These are phyloP conservation scores for Sporisorium graminicola DNA, from an alignment of 1,284 basidiomycete species.

Conservation along the genomic window DNA sequence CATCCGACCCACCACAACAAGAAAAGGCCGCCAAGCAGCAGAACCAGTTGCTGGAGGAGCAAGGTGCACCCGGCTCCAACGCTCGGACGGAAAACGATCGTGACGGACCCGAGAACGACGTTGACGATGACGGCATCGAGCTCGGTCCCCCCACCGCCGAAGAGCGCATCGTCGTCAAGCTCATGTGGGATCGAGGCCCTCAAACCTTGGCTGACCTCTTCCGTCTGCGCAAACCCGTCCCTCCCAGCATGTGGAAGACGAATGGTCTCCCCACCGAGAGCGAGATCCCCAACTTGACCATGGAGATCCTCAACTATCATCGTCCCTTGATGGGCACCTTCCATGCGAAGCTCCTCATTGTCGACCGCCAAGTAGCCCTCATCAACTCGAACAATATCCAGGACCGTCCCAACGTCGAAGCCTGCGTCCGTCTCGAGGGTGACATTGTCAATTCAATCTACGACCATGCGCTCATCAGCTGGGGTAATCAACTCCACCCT, in stretches of 20 bases:
- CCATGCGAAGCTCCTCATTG: constrained; percentile 82
- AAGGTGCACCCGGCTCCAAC: constrained; percentile 47
- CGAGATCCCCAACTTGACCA: constrained; percentile 61
- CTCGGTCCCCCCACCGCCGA: constrained; percentile 37
- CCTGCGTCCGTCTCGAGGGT: constrained; percentile 73
- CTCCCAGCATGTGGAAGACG: constrained; percentile 59
- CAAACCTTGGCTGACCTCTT: constrained; percentile 66
- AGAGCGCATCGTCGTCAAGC: constrained; percentile 63
- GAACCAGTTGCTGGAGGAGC: constrained; percentile 20
- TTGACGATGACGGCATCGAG: constrained; percentile 35
- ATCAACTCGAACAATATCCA: constrained; percentile 84
- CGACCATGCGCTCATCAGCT: constrained; percentile 79
- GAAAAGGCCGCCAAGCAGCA: constrained; percentile 33
- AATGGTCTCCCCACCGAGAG: constrained; percentile 63
- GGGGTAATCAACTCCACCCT: constrained; percentile 76
- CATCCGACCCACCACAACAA: constrained; percentile 21
- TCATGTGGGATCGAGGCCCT: constrained; percentile 69
- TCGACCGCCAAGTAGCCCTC: constrained; percentile 80
- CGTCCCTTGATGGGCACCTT: constrained; percentile 76
- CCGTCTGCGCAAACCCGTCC: constrained; percentile 62
- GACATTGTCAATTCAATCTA: constrained; percentile 80
- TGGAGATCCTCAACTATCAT: constrained; percentile 69
- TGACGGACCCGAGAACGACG: background rate
- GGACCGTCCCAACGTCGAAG: constrained; percentile 71
- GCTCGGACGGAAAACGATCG: constrained; percentile 31